A percentile compares a stretch with the other conserved stretches of the same genome.
Conservation (phyloP, 495 filamentous ascomycete species). For the Xylaria palmicola region DNA sequence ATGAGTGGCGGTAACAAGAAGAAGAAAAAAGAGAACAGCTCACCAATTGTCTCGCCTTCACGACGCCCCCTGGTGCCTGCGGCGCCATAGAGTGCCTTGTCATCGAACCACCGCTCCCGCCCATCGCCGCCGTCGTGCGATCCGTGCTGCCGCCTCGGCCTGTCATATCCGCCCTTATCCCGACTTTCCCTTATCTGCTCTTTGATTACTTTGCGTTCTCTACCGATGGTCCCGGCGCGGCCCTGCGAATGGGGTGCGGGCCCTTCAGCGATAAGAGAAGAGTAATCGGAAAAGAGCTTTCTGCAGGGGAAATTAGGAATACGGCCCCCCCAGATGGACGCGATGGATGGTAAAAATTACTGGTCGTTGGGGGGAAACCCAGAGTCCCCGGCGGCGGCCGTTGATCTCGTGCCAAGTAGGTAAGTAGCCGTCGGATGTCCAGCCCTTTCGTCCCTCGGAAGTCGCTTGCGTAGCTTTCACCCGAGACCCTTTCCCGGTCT, state of each 20-base stretch:
- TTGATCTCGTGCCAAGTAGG: slow-evolving; percentile 7
- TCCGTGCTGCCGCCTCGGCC: slow-evolving; percentile 21
- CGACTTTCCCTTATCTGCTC: background rate
- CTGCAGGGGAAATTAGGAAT: background rate
- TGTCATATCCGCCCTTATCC: slow-evolving; percentile 15
- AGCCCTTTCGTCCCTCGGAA: slow-evolving; percentile 3
- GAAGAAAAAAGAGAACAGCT: slow-evolving; percentile 14
- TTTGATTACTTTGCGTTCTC: background rate
- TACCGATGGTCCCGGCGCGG: background rate
- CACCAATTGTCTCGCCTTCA: slow-evolving; percentile 46
- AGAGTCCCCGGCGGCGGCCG: background rate
- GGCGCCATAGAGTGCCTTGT: slow-evolving; percentile 29
- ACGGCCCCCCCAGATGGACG: background rate
- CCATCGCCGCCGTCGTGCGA: slow-evolving; percentile 19
- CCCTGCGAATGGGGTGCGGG: background rate
- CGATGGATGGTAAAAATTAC: background rate
- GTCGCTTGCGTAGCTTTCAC: background rate
- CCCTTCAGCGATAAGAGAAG: background rate
- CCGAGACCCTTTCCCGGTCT: background rate
- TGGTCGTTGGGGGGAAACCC: background rate
- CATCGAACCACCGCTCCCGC: slow-evolving; percentile 16
- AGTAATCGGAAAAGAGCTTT: background rate
- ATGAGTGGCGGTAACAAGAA: background rate
- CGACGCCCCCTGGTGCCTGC: slow-evolving; percentile 26
- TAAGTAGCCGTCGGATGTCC: slow-evolving; percentile 8